These are phyloP conservation scores for Auriscalpium vulgare DNA, from an alignment of 768 basidiomycete species.

Conservation along the genomic window DNA sequence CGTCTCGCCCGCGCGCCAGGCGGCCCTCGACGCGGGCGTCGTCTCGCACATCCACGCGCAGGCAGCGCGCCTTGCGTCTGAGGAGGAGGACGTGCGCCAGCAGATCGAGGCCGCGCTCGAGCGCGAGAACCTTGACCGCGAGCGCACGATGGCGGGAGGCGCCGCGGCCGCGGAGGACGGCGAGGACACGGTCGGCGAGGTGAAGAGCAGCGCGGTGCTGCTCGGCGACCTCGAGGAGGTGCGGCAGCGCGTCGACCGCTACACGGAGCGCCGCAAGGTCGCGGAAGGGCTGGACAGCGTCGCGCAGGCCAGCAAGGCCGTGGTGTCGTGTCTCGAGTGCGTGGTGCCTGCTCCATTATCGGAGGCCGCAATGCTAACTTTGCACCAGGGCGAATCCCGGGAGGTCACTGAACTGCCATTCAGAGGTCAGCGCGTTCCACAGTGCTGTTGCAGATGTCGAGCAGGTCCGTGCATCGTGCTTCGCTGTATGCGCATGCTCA, in stretches of 20 bases:
- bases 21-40: conserved; percentile 65
- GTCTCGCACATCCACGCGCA: conserved; percentile 66
- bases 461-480: conserved; percentile 37
- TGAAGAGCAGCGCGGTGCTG: conserved; percentile 55
- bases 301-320: conserved; percentile 46
- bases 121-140: conserved; percentile 81
- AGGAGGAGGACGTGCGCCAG: conserved; percentile 60
- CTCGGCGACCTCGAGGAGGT: conserved; percentile 73
- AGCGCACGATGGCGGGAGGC: conserved; percentile 43
- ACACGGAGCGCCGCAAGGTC: conserved; percentile 48
- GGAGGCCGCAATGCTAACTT: not conserved
- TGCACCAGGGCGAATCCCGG: conserved; percentile 31
- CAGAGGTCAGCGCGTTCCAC: conserved; percentile 64
- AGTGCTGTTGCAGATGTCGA: conserved; percentile 59
- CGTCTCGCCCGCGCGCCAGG: conserved; percentile 61
- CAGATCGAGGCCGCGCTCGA: conserved; percentile 77
- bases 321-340: conserved; percentile 72
- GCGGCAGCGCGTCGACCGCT: conserved; percentile 62
- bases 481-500: not conserved
- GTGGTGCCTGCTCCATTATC: conserved; percentile 17
- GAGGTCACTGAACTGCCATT: conserved; percentile 67
- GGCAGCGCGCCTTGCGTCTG: conserved; percentile 51
- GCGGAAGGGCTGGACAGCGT: conserved; percentile 44
- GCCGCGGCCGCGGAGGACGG: conserved; percentile 24
- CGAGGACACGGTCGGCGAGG: conserved; percentile 24